A percentile compares a stretch with the other conserved stretches of the same genome.
These are phyloP conservation scores for Sonneratia caseolaris DNA, from an alignment of 345 rosid genomes.

Conservation along the genomic window DNA sequence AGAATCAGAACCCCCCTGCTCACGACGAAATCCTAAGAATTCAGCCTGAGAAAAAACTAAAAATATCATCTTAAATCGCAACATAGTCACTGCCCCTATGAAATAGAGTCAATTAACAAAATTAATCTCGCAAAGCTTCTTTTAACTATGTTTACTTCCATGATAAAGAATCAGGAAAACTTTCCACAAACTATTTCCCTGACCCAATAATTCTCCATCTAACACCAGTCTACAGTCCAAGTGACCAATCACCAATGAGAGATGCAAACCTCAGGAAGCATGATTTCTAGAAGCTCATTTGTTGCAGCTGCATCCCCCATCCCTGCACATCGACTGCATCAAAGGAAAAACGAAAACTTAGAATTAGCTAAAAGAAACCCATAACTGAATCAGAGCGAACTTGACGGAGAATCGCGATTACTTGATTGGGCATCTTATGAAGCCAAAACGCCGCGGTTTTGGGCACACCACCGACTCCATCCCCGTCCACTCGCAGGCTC, in stretches of 20 bases:
- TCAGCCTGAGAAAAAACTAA: not conserved
- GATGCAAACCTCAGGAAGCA: constrained; percentile 3
- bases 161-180: too few species aligned
- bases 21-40: not conserved
- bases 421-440: constrained; percentile 19
- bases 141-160: not conserved
- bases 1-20: not conserved
- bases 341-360: not conserved
- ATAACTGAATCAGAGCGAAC: not conserved
- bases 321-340: not conserved
- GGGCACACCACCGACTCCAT: constrained; percentile 46
- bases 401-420: not conserved
- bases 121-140: not conserved
- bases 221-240: not conserved
- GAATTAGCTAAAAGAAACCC: not conserved
- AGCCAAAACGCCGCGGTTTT: constrained; percentile 41
- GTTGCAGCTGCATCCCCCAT: constrained; percentile 1
- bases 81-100: too few species aligned
- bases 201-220: not conserved
- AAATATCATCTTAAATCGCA: not conserved
- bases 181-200: not conserved
- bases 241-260: not conserved
- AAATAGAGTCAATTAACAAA: too few species aligned
- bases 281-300: constrained; percentile 1
- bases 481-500: constrained; percentile 29